Evolutionary conservation across 345 rosid genomes (phyloP), one percentile per base, ranked within the genome.

Genomic region (Ceriops decandra): DNA sequence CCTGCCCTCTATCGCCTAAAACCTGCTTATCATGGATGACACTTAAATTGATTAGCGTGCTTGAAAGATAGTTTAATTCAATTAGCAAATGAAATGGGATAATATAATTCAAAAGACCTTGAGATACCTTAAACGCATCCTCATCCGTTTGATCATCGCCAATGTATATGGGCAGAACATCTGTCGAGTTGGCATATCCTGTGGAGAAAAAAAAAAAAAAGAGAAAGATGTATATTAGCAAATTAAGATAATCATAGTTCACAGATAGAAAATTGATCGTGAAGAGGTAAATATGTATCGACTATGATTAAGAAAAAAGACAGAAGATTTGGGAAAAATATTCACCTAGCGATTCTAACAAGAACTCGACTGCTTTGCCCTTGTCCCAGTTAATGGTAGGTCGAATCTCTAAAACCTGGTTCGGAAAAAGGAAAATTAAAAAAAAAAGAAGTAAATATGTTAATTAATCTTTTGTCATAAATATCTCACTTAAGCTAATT

Each of bases 61-160:
- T 42, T 11, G 49, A 42, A 42, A 11, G 0, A 13, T 42, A 42
- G 5, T 42, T 13, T 42, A 15, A 42, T 42, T 42, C 49, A 42
- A 42, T 42, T 42, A 49, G 9, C 28, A 5, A 38, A 56, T 17
- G 5, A 32, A 22, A 49, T 2, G 17, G 22, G 20, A 54, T 21
- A 26, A 10, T 26, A 33, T 69, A 51, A 3, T 31, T 31, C n/a
- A 11, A 22, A 22, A 53, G 27, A 6, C 16, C 3, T 31, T 1
- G 24, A 38, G 54, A 57, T 76, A 89, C 99, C 90, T 90, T 84
- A 72, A 95, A 95, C 1, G 99, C 99, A 75, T 95, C 99, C 68
- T 95, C 99, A 8, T 95, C 99, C 0, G 93, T 90, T 26, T 90
- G 85, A 70, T 95, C 99, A 71, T 95, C 99, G 5, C 99, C 99